Evolutionary conservation across 495 filamentous ascomycete species (phyloP), one percentile per base, ranked within the genome.

Genomic region (Neurospora sp.): DNA sequence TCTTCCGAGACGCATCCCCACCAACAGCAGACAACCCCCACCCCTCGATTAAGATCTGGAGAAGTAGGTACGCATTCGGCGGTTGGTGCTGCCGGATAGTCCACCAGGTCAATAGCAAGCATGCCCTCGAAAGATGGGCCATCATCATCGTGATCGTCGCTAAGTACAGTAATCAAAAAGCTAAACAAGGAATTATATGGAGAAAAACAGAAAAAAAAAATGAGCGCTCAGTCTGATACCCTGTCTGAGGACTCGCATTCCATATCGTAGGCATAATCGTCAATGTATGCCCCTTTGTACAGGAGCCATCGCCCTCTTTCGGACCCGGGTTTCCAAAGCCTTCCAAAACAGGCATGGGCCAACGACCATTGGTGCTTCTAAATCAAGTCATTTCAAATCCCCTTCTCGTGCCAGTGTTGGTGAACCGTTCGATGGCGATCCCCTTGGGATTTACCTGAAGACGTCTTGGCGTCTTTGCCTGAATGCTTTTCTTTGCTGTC

Each of bases 401-500:
- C 54, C 28, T 66, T 66, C 54, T 66, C 54, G 54, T 66, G 54
- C 54, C 54, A 66, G 54, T 66, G 54, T 34, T 66, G 28, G 28
- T 28, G 48, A 3, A 3, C 21, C 21, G 48, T 28, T 5, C 11
- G 54, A 34, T 66, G 54, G 13, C 28, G 54, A 66, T 66, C 15
- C 1, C 54, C 54, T 66, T 66, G 54, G 31, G 28, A 36, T 36
- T 66, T 62, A 17, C 54, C 54, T 66, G 54, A 66, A 34, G 28
- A 31, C 13, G 28, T 17, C 15, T 34, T 66, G 54, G 28, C 7
- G 54, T 66, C 54, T 66, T 34, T 66, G 54, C 54, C 24, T 34
- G 54, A 17, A 66, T 66, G 54, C 54, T 34, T 66, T 34, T 34
- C 54, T 66, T 75, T 79, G 72, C 78, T 62, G 40, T 78, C 71